These are phyloP conservation scores for Poa pratensis DNA, from an alignment of 176 grass and related monocot genomes.

Conservation along the genomic window DNA sequence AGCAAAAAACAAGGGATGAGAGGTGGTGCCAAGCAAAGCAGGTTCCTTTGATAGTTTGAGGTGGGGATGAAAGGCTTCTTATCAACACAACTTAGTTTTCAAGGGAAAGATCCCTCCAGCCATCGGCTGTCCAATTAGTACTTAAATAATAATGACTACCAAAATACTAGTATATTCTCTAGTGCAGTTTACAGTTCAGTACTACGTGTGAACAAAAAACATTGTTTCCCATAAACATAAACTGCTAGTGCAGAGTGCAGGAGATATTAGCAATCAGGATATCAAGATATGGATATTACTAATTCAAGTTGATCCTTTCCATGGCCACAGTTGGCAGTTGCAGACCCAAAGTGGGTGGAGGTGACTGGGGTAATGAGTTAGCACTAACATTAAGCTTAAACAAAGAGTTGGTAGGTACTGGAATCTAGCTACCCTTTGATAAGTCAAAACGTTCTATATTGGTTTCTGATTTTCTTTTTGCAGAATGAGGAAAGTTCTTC, in stretches of 20 bases:
- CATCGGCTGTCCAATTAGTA: not conserved
- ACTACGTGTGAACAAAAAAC: slow-evolving; percentile 1
- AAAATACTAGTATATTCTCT: slow-evolving; percentile 23
- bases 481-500: slow-evolving; percentile 19
- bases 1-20: slow-evolving; percentile 3
- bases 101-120: slow-evolving; percentile 8
- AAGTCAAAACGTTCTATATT: slow-evolving; percentile 40
- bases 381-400: slow-evolving; percentile 16
- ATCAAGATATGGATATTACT: slow-evolving; percentile 1
- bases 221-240: not conserved
- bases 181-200: not conserved
- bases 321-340: not conserved
- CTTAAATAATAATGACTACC: not conserved
- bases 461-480: slow-evolving; percentile 3
- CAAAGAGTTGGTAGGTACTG: slow-evolving; percentile 1
- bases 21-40: not conserved
- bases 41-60: not conserved
- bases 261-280: not conserved
- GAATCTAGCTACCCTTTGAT: slow-evolving; percentile 23
- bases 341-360: slow-evolving; percentile 2
- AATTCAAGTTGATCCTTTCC: slow-evolving; percentile 18
- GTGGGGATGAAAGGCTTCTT: not conserved
- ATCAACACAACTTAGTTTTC: slow-evolving; percentile 27
- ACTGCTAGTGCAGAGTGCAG: not conserved
- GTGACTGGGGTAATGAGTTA: not conserved